phyloP scores from a whole-genome alignment of 2,329 filamentous ascomycete species.

The Alternaria gaisen region DNA sequence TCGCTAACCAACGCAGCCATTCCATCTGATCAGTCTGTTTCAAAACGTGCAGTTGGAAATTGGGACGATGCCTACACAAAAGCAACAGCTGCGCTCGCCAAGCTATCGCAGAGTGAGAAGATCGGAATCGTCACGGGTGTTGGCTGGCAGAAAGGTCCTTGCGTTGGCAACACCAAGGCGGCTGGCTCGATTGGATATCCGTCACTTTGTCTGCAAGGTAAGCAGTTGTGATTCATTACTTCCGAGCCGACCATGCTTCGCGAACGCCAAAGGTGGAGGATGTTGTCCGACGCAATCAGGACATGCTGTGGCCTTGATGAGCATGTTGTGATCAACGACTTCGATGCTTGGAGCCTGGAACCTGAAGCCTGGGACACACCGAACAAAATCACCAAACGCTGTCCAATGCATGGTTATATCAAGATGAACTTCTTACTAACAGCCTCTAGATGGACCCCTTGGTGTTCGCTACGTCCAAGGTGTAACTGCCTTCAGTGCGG shows the following conservation, averaged over 20 bases:
- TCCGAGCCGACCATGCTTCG: not conserved
- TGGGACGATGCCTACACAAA: slow-evolving; percentile 54
- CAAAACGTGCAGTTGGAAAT: slow-evolving; percentile 37
- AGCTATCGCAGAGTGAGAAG: slow-evolving; percentile 53
- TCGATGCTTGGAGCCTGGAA: not conserved
- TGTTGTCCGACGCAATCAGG: not conserved
- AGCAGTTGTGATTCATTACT: slow-evolving; percentile 20
- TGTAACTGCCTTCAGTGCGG: slow-evolving; percentile 52
- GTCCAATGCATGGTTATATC: not conserved
- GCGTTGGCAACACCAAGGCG: slow-evolving; percentile 49
- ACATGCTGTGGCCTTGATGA: slow-evolving; percentile 3
- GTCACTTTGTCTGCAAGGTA: slow-evolving; percentile 52
- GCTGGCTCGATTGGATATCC: slow-evolving; percentile 48
- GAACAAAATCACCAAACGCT: not conserved
- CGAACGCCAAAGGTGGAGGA: not conserved
- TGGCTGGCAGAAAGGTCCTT: slow-evolving; percentile 47
- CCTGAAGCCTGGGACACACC: not conserved
- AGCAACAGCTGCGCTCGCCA: slow-evolving; percentile 51
- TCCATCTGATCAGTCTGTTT: slow-evolving; percentile 23
- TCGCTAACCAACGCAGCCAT: slow-evolving; percentile 29
- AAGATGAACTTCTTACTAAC: slow-evolving; percentile 11
- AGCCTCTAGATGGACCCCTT: slow-evolving; percentile 47
- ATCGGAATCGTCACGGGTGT: slow-evolving; percentile 50
- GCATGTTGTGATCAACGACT: not conserved
- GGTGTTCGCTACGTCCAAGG: slow-evolving; percentile 51